Evolutionary conservation across 83 land plant species (phyloP).

Genomic region (Diphasiastrum complanatum): DNA sequence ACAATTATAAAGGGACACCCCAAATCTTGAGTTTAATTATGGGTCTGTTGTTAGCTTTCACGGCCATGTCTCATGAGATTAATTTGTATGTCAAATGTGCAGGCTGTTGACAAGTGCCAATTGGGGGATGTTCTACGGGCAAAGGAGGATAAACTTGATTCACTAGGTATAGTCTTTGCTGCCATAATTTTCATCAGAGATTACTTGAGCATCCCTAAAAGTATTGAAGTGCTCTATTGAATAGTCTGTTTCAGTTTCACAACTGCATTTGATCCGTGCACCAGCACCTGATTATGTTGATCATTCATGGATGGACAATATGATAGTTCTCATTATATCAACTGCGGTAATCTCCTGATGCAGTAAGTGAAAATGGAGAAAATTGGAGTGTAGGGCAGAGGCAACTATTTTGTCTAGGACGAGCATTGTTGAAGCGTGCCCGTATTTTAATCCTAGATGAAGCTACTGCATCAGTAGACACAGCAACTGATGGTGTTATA

Average conservation of each 20-base stretch:
- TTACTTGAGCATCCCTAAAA: not conserved
- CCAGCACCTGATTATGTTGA: not conserved
- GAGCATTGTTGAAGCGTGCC: slow-evolving; percentile 58
- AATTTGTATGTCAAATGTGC: slow-evolving; percentile 11
- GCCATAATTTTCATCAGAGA: not conserved
- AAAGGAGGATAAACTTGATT: slow-evolving; percentile 54
- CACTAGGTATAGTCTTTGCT: slow-evolving; percentile 39
- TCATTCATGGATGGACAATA: too few relatives aligned
- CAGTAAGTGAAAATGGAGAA: slow-evolving; percentile 82
- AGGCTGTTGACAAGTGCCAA: slow-evolving; percentile 91
- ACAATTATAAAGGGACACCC: too few relatives aligned
- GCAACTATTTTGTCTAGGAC: slow-evolving; percentile 64
- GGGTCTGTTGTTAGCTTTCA: not conserved
- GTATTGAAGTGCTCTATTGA: not conserved
- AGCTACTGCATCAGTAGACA: slow-evolving; percentile 81
- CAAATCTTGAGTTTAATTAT: too few relatives aligned
- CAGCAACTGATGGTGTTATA: slow-evolving; percentile 68
- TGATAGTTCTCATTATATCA: too few relatives aligned
- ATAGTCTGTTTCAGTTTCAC: not conserved
- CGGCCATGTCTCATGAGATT: not conserved
- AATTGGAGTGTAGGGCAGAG: slow-evolving; percentile 93
- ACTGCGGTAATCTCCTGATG: not conserved
- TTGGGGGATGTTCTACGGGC: slow-evolving; percentile 53
- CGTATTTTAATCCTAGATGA: slow-evolving; percentile 70
- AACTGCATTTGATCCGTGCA: not conserved